Conservation (phyloP, 371 early-diverging fungal species). For the Haplosporangium sp. region DNA sequence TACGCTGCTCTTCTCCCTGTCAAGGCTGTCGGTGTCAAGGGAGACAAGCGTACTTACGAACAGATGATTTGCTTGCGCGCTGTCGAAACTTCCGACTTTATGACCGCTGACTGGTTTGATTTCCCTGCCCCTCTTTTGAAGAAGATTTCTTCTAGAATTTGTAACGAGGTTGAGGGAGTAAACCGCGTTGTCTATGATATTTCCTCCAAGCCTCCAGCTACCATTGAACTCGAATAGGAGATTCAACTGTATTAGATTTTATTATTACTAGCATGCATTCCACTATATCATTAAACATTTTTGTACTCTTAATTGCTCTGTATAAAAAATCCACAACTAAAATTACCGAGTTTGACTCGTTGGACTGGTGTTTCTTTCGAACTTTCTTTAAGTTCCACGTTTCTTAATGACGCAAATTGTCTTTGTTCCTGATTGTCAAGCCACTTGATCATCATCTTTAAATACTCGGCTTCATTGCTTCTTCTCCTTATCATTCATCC, state of each 20-base stretch:
- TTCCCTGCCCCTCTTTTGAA: slow-evolving; percentile 90
- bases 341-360: too few species aligned
- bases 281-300: background rate
- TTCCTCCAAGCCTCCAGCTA: slow-evolving; percentile 95
- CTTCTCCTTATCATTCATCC: slow-evolving; percentile 3
- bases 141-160: slow-evolving; percentile 92
- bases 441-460: background rate
- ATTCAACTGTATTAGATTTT: background rate
- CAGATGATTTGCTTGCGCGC: slow-evolving; percentile 97
- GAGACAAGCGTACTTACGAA: slow-evolving; percentile 97
- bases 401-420: too few species aligned
- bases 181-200: slow-evolving; percentile 98
- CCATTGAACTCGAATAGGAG: slow-evolving; percentile 79
- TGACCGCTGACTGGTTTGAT: slow-evolving; percentile 96
- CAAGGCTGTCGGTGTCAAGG: slow-evolving; percentile 98
- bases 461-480: too few species aligned
- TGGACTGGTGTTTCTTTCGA: too few species aligned
- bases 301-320: too few species aligned
- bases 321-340: too few species aligned
- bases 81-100: slow-evolving; percentile 96
- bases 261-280: background rate
- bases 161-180: slow-evolving; percentile 98
- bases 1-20: slow-evolving; percentile 96
- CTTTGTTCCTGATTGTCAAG: background rate
- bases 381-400: too few species aligned